A percentile compares a stretch with the other conserved stretches of the same genome.
phyloP scores from a whole-genome alignment of 2,329 filamentous ascomycete genomes.

The Ceratocystis diversiconidia region DNA sequence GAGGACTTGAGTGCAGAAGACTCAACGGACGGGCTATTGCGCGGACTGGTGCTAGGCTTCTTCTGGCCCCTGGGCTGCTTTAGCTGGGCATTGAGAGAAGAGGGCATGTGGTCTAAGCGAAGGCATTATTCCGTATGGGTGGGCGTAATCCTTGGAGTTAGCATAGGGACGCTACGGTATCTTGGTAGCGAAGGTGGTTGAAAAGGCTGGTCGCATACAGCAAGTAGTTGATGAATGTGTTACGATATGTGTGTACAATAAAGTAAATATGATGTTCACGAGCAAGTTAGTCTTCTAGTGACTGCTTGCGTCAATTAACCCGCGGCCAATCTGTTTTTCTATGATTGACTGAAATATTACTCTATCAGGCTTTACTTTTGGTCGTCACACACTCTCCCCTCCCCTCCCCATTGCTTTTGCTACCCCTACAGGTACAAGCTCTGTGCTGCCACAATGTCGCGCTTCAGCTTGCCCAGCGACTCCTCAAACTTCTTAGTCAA shows the following conservation, averaged over 20 bases:
- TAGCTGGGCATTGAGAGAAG: conserved; percentile 72
- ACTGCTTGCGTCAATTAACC: no score
- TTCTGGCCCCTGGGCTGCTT: conserved; percentile 84
- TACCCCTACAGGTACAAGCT: conserved; percentile 67
- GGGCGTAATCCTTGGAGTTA: conserved; percentile 71
- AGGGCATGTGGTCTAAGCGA: conserved; percentile 72
- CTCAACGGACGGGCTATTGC: conserved; percentile 71
- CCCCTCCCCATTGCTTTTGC: neutral
- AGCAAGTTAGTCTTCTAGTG: no score
- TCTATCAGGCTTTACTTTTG: conserved; percentile 8
- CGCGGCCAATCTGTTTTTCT: neutral
- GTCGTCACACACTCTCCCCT: neutral
- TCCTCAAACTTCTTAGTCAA: conserved; percentile 83
- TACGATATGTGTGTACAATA: neutral
- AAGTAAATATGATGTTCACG: neutral
- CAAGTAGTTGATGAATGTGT: conserved; percentile 16
- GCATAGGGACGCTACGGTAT: conserved; percentile 41
- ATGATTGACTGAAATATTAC: conserved; percentile 1
- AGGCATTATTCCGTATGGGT: conserved; percentile 45
- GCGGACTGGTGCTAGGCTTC: conserved; percentile 82
- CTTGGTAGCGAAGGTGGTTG: conserved; percentile 16
- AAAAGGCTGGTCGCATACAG: neutral
- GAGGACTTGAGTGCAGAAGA: conserved; percentile 31
- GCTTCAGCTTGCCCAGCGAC: conserved; percentile 68
- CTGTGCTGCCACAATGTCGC: conserved; percentile 91